Conservation (phyloP, 176 grass and related monocot species). For the Carex cristatella region DNA sequence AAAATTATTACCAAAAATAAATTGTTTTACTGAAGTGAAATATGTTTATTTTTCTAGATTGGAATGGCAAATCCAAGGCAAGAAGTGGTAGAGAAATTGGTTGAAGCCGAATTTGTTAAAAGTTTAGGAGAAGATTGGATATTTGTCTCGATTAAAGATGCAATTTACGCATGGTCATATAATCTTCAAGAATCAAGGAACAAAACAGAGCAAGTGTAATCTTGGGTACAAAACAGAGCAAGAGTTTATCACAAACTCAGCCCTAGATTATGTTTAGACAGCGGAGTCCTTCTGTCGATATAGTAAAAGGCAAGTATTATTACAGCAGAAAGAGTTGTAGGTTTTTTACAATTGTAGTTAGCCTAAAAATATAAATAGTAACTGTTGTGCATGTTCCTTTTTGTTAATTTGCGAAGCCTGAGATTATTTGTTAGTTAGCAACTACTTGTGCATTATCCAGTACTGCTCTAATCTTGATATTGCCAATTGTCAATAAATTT, state of each 20-base stretch:
- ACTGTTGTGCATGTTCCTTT: neutral
- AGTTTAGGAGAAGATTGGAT: conserved; percentile 55
- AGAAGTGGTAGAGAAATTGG: conserved; percentile 66
- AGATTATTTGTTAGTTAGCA: neutral
- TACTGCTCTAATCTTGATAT: neutral
- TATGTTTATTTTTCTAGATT: conserved; percentile 37
- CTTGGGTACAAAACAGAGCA: conserved; percentile 27
- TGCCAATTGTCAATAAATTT: neutral
- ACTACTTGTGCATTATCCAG: neutral
- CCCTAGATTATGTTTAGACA: neutral
- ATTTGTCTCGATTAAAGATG: conserved; percentile 73
- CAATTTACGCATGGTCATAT: conserved; percentile 49
- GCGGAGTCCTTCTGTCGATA: neutral
- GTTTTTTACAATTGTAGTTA: neutral
- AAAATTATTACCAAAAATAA: neutral
- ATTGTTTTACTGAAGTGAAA: neutral
- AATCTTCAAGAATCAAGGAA: conserved; percentile 41
- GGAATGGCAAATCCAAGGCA: conserved; percentile 57
- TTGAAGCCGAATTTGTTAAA: conserved; percentile 41
- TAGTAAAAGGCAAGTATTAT: neutral
- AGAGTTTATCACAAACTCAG: conserved; percentile 12
- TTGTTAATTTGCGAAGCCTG: neutral
- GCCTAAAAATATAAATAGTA: neutral
- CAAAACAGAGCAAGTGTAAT: conserved; percentile 36
- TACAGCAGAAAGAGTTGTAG: neutral